A percentile compares a stretch with the other conserved stretches of the same genome.
phyloP scores from a whole-genome alignment of 192 early-diverging fungal species.

The Rhizophagus clarus region DNA sequence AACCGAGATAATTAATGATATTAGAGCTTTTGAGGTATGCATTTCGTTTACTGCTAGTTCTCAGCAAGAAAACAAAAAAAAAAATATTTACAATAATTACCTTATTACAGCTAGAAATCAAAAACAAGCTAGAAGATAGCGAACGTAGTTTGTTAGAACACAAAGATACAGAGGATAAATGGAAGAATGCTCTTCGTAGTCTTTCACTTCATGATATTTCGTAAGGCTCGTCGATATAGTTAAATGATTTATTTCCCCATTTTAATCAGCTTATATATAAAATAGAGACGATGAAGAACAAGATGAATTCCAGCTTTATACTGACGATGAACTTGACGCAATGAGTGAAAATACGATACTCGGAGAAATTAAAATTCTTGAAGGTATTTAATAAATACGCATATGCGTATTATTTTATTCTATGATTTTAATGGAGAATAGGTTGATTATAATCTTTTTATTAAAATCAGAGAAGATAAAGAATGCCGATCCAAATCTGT shows the following conservation, averaged over 20 bases:
- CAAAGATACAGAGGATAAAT: conserved; percentile 59
- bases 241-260: conserved; percentile 21
- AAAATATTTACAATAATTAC: too few relatives aligned
- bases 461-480: conserved; percentile 28
- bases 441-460: neutral
- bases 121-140: conserved; percentile 67
- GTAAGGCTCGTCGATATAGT: conserved; percentile 31
- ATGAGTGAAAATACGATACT: conserved; percentile 70
- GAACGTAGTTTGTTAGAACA: conserved; percentile 61
- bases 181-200: conserved; percentile 45
- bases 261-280: neutral
- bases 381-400: neutral
- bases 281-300: conserved; percentile 44
- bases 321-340: conserved; percentile 63
- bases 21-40: conserved; percentile 67
- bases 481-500: conserved; percentile 78
- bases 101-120: conserved; percentile 51
- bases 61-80: too few relatives aligned
- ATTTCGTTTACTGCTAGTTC: neutral
- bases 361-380: conserved; percentile 62
- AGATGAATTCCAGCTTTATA: conserved; percentile 52
- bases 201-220: conserved; percentile 60
- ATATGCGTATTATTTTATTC: neutral
- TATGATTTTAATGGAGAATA: too few relatives aligned
- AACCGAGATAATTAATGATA: conserved; percentile 61